Evolutionary conservation across 192 early-diverging fungal species (phyloP).

Genomic region (Rhizophagus clarus): DNA sequence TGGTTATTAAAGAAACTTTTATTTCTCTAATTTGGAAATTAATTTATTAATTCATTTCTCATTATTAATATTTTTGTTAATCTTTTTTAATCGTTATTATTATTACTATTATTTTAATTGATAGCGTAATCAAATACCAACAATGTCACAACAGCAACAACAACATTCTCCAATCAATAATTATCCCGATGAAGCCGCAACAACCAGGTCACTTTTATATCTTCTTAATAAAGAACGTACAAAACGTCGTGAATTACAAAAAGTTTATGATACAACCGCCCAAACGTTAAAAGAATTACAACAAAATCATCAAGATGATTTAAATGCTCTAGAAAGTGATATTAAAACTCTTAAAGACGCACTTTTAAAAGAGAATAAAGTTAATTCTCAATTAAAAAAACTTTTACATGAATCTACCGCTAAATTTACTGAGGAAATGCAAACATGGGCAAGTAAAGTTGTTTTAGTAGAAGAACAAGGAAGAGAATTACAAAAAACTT

Average conservation of each 20-base stretch:
- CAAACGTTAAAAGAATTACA: slow-evolving; percentile 16
- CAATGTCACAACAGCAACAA: not conserved
- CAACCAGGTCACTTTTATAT: slow-evolving; percentile 23
- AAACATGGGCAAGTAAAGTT: slow-evolving; percentile 27
- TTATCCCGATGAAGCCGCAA: not conserved
- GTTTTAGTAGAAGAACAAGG: slow-evolving; percentile 28
- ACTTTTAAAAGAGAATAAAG: slow-evolving; percentile 18
- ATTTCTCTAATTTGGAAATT: not conserved
- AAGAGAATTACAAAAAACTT: slow-evolving; percentile 31
- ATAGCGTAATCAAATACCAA: not conserved
- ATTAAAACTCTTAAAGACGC: slow-evolving; percentile 21
- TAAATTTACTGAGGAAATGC: slow-evolving; percentile 31
- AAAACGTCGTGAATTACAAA: slow-evolving; percentile 27
- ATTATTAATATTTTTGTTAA: not conserved
- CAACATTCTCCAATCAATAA: not conserved
- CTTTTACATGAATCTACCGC: slow-evolving; percentile 17
- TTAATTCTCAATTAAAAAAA: slow-evolving; percentile 25
- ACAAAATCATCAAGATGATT: slow-evolving; percentile 27
- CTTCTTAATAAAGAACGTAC: slow-evolving; percentile 26
- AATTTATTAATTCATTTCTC: not conserved
- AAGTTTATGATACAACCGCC: not conserved
- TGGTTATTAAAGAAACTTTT: not conserved
- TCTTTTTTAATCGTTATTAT: not conserved
- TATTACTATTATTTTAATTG: not conserved
- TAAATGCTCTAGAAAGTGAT: slow-evolving; percentile 19